phyloP scores from a whole-genome alignment of 495 filamentous ascomycete species.

The Cudoniella acicularis region DNA sequence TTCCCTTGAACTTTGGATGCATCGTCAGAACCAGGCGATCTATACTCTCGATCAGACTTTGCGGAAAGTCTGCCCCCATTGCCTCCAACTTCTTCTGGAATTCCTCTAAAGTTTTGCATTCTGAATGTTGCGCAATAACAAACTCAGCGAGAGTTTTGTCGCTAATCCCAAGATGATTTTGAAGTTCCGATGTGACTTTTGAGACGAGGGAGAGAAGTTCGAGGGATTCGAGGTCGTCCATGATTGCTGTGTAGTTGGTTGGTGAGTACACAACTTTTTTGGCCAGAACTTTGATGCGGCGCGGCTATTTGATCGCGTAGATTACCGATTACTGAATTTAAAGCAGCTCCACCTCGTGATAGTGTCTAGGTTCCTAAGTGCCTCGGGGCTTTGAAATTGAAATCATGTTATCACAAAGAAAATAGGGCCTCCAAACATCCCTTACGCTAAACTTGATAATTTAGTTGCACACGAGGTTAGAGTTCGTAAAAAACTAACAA shows the following conservation, averaged over 20 bases:
- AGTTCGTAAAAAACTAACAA: no score
- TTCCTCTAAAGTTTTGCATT: slow-evolving; percentile 62
- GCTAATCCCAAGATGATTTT: slow-evolving; percentile 88
- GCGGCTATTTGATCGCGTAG: background rate
- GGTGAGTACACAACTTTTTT: background rate
- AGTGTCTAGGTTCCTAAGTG: no score
- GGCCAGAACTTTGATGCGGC: background rate
- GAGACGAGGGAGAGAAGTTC: slow-evolving; percentile 92
- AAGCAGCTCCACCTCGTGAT: no score
- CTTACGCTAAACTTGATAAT: no score
- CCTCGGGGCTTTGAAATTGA: background rate
- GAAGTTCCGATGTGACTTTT: slow-evolving; percentile 88
- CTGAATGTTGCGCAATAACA: slow-evolving; percentile 81
- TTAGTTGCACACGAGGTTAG: no score
- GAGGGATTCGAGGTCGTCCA: slow-evolving; percentile 88
- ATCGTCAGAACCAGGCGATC: slow-evolving; percentile 84
- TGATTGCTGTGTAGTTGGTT: slow-evolving; percentile 32
- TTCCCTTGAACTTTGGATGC: slow-evolving; percentile 77
- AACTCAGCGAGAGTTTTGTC: slow-evolving; percentile 96
- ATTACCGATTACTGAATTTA: no score
- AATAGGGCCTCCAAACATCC: no score
- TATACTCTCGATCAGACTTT: slow-evolving; percentile 84
- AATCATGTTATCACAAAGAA: no score
- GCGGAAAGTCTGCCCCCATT: slow-evolving; percentile 83
- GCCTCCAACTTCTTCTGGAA: slow-evolving; percentile 69